Conservation (phyloP, 768 basidiomycete genomes). For the Strobilomyces confusus region DNA sequence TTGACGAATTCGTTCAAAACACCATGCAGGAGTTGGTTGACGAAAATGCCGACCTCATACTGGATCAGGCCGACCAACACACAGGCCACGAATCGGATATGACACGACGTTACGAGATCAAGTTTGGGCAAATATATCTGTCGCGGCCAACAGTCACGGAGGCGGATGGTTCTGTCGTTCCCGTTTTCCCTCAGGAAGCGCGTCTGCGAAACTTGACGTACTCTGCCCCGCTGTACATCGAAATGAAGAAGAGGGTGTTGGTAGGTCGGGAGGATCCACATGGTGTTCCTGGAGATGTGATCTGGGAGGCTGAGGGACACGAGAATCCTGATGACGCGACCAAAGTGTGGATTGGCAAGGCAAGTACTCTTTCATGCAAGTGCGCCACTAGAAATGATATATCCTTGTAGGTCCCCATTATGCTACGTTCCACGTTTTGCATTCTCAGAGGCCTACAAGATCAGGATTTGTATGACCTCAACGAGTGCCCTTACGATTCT, state of each 20-base stretch:
- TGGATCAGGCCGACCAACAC: slow-evolving; percentile 96
- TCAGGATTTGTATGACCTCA: slow-evolving; percentile 81
- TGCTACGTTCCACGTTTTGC: slow-evolving; percentile 95
- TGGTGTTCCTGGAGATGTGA: slow-evolving; percentile 73
- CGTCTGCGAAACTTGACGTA: slow-evolving; percentile 93
- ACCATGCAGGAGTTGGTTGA: slow-evolving; percentile 99
- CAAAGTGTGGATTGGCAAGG: slow-evolving; percentile 96
- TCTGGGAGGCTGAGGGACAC: slow-evolving; percentile 72
- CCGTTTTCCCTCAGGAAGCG: slow-evolving; percentile 96
- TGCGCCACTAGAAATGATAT: slow-evolving; percentile 12
- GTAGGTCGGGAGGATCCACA: slow-evolving; percentile 78
- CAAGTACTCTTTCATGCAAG: slow-evolving; percentile 30
- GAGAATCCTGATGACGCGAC: slow-evolving; percentile 59
- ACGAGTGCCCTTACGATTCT: slow-evolving; percentile 98
- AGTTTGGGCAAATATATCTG: slow-evolving; percentile 96
- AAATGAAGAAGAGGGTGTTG: slow-evolving; percentile 85
- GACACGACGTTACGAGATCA: slow-evolving; percentile 93
- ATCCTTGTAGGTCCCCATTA: slow-evolving; percentile 80
- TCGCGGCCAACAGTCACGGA: slow-evolving; percentile 94
- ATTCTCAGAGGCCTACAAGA: slow-evolving; percentile 79
- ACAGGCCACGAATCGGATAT: slow-evolving; percentile 80
- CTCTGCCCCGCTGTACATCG: slow-evolving; percentile 91
- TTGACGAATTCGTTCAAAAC: slow-evolving; percentile 98
- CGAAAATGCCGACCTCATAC: slow-evolving; percentile 90
- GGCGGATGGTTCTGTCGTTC: slow-evolving; percentile 88